Percentiles rank a stretch among this genome's conserved stretches.
Conservation (phyloP, 257 asterid species). For the Fraxinus anomala region DNA sequence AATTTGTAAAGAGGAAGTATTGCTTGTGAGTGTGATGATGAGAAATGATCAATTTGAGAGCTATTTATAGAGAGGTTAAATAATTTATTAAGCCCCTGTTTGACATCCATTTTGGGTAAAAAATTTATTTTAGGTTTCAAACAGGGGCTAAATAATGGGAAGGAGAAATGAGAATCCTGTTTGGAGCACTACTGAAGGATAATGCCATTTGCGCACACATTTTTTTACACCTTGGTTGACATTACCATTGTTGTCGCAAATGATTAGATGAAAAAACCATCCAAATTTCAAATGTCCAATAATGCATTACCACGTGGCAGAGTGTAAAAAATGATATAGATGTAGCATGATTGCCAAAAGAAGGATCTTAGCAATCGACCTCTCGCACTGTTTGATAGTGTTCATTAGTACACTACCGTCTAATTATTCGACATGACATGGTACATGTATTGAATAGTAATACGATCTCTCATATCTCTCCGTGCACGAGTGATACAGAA, state of each 20-base stretch:
- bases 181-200: constrained; percentile 22
- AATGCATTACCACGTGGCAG: no score
- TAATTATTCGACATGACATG: not conserved
- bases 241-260: no score
- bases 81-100: no score
- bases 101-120: no score
- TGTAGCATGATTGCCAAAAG: no score
- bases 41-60: constrained; percentile 38
- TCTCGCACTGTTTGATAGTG: not conserved
- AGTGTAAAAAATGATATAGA: no score
- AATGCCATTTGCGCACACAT: no score
- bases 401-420: not conserved
- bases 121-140: no score
- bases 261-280: no score
- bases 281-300: no score
- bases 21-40: constrained; percentile 38
- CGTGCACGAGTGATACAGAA: constrained; percentile 1
- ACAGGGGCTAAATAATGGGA: constrained; percentile 30
- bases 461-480: not conserved
- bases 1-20: not conserved
- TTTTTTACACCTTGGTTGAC: no score
- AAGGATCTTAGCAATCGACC: constrained; percentile 29
- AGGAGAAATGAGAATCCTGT: constrained; percentile 23
- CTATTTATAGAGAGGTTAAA: constrained; percentile 51
- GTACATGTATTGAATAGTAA: not conserved